phyloP scores from a whole-genome alignment of 352 stramenopile genomes.

The Globisporangium alternatum region DNA sequence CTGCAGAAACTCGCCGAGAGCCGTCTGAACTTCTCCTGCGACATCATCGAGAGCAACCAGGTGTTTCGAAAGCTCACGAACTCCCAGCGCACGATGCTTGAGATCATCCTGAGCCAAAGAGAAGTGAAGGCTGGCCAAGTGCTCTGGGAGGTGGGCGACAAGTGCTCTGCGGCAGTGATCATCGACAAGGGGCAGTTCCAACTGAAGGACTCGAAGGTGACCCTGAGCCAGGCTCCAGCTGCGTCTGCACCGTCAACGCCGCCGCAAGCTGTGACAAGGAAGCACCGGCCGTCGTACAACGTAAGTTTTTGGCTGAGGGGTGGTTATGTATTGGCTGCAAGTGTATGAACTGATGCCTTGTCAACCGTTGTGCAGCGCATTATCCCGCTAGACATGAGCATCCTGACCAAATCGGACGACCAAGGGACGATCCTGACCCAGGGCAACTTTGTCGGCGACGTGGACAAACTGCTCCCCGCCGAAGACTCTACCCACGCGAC shows the following conservation, averaged over 20 bases:
- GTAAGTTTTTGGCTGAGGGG: conserved; percentile 27
- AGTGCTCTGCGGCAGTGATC: conserved; percentile 66
- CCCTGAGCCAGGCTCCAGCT: conserved; percentile 1
- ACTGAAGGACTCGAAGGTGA: conserved; percentile 52
- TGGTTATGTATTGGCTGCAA: too few species aligned
- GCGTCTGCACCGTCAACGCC: conserved; percentile 13
- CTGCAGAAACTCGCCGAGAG: conserved; percentile 75
- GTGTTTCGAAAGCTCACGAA: conserved; percentile 79
- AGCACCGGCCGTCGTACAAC: conserved; percentile 49
- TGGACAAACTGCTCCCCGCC: conserved; percentile 55
- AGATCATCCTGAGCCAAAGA: conserved; percentile 69
- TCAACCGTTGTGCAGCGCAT: conserved; percentile 36
- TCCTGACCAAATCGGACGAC: conserved; percentile 38
- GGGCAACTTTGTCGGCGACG: conserved; percentile 64
- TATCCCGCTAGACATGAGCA: conserved; percentile 53
- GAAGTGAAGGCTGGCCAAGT: conserved; percentile 63
- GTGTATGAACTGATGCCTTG: conserved; percentile 8
- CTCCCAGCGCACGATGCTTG: conserved; percentile 83
- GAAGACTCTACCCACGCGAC: conserved; percentile 58
- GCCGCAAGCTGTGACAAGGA: conserved; percentile 27
- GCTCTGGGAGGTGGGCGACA: conserved; percentile 70
- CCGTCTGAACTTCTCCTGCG: conserved; percentile 76
- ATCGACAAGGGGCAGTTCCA: conserved; percentile 77
- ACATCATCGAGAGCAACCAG: conserved; percentile 76
- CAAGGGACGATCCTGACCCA: conserved; percentile 46